Percentiles rank a stretch among this genome's conserved stretches.
These are phyloP conservation scores for Phytophthora constricta DNA, from an alignment of 352 stramenopile genomes.

Conservation along the genomic window DNA sequence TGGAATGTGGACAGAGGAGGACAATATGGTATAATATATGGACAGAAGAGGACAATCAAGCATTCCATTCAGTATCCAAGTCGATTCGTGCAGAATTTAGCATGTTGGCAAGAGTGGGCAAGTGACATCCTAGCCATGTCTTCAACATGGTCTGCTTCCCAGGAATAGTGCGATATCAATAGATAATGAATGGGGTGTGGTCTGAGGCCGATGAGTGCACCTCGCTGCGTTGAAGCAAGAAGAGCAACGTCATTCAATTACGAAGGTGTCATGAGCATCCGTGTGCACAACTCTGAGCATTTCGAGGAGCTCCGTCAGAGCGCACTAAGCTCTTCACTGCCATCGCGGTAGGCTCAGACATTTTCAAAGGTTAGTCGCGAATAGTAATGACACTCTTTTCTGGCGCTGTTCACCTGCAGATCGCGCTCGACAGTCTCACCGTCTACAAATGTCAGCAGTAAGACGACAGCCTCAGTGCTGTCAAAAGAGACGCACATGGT, in stretches of 20 bases:
- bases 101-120: no score
- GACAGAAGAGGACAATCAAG: neutral
- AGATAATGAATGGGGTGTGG: no score
- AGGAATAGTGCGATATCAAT: neutral
- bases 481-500: conserved; percentile 67
- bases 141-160: neutral
- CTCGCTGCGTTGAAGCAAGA: neutral
- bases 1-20: no score
- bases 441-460: conserved; percentile 25
- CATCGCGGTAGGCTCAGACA: conserved; percentile 33
- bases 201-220: no score
- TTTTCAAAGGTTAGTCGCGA: neutral
- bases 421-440: conserved; percentile 26
- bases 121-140: no score
- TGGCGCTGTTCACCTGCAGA: no score
- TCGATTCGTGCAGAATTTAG: no score
- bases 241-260: neutral
- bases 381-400: neutral
- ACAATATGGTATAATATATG: no score
- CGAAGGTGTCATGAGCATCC: conserved; percentile 59
- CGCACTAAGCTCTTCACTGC: conserved; percentile 43
- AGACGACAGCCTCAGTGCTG: conserved; percentile 49
- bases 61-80: no score
- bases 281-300: conserved; percentile 76
- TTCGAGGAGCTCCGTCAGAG: conserved; percentile 76